phyloP scores from a whole-genome alignment of 2,329 filamentous ascomycete genomes.

The Claviceps fusiformis region DNA sequence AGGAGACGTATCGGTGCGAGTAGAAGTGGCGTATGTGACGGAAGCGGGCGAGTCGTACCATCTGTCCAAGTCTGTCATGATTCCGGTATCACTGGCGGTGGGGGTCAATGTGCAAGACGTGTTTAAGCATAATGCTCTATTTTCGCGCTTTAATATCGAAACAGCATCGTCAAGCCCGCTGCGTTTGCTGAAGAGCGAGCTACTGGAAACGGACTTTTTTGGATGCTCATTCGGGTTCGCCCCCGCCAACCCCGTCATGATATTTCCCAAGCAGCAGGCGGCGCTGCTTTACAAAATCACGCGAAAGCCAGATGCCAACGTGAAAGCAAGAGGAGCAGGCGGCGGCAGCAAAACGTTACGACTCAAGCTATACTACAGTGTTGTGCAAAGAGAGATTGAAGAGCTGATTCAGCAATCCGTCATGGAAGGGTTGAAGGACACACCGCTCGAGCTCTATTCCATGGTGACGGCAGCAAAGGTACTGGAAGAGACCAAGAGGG shows the following conservation, averaged over 20 bases:
- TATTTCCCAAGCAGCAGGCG: constrained; percentile 73
- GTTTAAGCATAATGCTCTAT: constrained; percentile 71
- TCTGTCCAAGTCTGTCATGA: constrained; percentile 37
- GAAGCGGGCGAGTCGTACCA: constrained; percentile 36
- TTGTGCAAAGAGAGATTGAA: constrained; percentile 61
- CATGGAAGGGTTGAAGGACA: constrained; percentile 22
- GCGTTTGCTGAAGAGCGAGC: constrained; percentile 54
- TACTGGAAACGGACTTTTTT: constrained; percentile 58
- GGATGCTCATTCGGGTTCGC: constrained; percentile 46
- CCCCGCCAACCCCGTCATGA: constrained; percentile 39
- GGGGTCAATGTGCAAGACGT: constrained; percentile 95
- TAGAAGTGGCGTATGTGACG: constrained; percentile 67
- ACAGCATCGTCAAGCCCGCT: constrained; percentile 65
- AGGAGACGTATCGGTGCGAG: constrained; percentile 53
- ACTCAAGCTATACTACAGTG: constrained; percentile 61
- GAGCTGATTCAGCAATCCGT: constrained; percentile 32
- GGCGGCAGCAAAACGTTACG: constrained; percentile 35
- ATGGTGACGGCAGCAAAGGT: constrained; percentile 32
- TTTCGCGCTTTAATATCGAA: constrained; percentile 83
- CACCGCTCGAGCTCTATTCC: constrained; percentile 30
- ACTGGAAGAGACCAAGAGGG: constrained; percentile 27
- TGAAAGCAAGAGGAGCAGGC: constrained; percentile 11
- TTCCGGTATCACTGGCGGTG: constrained; percentile 65
- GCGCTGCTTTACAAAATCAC: constrained; percentile 69
- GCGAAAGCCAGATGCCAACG: constrained; percentile 32